Base-by-base conservation (phyloP, 805 yeast genomes). In the Teunomyces funiuensis region DNA sequence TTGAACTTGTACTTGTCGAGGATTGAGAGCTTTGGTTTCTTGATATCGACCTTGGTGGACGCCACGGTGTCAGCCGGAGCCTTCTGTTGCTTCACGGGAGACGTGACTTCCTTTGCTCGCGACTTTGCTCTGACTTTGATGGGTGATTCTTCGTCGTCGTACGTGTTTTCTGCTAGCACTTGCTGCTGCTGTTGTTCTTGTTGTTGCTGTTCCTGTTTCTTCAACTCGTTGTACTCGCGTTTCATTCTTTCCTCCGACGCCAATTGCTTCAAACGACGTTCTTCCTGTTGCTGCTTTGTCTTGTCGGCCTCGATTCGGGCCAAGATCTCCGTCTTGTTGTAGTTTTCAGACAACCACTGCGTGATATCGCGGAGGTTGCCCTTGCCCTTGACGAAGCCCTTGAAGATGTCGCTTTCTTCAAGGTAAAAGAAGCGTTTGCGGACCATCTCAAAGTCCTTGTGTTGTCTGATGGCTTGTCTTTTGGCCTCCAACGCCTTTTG, bases 331-430 rank as follows among this genome's bases (percentile, higher is more conserved):
- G 44, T 53, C 39, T 55, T 57, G 38, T 56, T 54, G 43, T 50
- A 63, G 43, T 63, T 66, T n/a, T 65, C 69, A 4, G 60, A 57
- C 25, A 71, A 55, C 67, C 68, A 66, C 41, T 55, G 63, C 20
- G 66, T 61, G 37, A 69, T 60, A 16, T 66, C 71, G 28, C 73
- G 58, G 19, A 70, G 56, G 34, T 69, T 66, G 5, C 74, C 74
- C 49, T 61, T 67, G 4, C 72, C 73, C 43, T 65, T 67, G 17
- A 67, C 69, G 51, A 70, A 67, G 3, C 69, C 74, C 41, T 63
- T 63, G 50, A 69, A 63, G 26, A 71, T 54, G 41, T 66, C 74
- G 33, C 66, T 60, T 42, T 70, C 74, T n/a, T 53, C 55, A 22
- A 71, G 52, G 42, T 71, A 71, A 47, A 56, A 55, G 52, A 68